Percentiles rank a stretch among this genome's conserved stretches.
phyloP scores from a whole-genome alignment of 73 alveolate genomes.

The Symbiodinium pilosum region DNA sequence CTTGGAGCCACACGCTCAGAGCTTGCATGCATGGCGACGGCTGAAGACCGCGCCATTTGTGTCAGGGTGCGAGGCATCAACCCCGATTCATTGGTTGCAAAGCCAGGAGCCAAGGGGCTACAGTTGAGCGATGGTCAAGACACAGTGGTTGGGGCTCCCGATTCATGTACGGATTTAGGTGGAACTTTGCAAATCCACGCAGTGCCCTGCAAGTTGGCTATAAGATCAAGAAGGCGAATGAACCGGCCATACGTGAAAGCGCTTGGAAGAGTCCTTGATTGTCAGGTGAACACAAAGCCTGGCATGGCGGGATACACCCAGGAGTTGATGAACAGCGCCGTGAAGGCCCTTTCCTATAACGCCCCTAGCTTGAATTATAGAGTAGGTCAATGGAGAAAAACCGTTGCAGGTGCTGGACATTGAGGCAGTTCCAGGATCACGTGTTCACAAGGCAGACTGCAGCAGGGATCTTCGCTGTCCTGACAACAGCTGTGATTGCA shows the following conservation, averaged over 20 bases:
- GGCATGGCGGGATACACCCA: slow-evolving; percentile 61
- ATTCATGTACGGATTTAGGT: no score
- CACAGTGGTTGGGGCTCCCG: no score
- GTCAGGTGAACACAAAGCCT: slow-evolving; percentile 65
- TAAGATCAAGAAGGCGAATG: slow-evolving; percentile 37
- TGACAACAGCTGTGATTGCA: not conserved
- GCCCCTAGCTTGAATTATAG: no score
- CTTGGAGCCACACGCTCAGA: not conserved
- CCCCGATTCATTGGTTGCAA: not conserved
- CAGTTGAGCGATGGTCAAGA: not conserved
- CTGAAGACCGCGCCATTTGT: not conserved
- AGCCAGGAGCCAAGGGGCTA: slow-evolving; percentile 17
- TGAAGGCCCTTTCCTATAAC: not conserved
- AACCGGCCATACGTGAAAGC: no score
- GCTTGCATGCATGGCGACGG: no score
- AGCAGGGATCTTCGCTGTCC: not conserved
- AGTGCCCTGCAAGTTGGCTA: slow-evolving; percentile 37
- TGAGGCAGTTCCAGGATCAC: slow-evolving; percentile 49
- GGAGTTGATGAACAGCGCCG: slow-evolving; percentile 26
- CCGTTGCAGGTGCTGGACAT: slow-evolving; percentile 16
- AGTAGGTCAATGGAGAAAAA: not conserved
- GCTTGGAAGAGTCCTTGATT: not conserved
- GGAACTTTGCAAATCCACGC: slow-evolving; percentile 64
- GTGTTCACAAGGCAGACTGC: slow-evolving; percentile 13
- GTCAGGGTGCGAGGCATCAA: not conserved